Conservation (phyloP, 1,284 basidiomycete species). For the Grifola frondosa region DNA sequence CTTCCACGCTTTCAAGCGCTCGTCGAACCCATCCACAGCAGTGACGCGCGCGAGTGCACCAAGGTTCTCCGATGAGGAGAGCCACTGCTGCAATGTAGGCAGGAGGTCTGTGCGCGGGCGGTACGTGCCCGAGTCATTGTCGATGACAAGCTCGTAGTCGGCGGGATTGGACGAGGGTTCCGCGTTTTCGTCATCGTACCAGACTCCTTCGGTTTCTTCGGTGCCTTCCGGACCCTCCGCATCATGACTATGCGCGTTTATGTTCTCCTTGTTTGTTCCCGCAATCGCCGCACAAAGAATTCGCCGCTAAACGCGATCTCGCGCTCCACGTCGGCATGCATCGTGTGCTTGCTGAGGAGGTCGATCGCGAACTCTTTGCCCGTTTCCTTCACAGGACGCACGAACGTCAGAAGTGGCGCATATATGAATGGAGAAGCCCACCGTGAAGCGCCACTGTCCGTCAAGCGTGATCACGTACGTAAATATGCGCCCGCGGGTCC, state of each 20-base stretch:
- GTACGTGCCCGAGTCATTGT: slow-evolving; percentile 52
- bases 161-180: slow-evolving; percentile 22
- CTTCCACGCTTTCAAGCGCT: slow-evolving; percentile 31
- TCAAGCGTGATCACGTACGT: slow-evolving; percentile 49
- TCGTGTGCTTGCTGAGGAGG: slow-evolving; percentile 49
- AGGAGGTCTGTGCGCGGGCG: slow-evolving; percentile 42
- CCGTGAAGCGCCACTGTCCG: slow-evolving; percentile 45
- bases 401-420: neutral
- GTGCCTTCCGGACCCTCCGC: slow-evolving; percentile 12
- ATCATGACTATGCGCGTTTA: slow-evolving; percentile 2
- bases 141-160: slow-evolving; percentile 50
- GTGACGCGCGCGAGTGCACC: slow-evolving; percentile 34
- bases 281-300: slow-evolving; percentile 35
- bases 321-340: slow-evolving; percentile 47
- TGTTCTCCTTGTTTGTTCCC: slow-evolving; percentile 3
- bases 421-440: slow-evolving; percentile 10
- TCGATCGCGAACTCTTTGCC: slow-evolving; percentile 49
- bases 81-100: slow-evolving; percentile 37
- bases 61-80: slow-evolving; percentile 31
- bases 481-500: slow-evolving; percentile 41
- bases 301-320: slow-evolving; percentile 39
- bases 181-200: slow-evolving; percentile 16
- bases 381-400: slow-evolving; percentile 37
- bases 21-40: slow-evolving; percentile 31
- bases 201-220: neutral